A percentile compares a stretch with the other conserved stretches of the same genome.
Conservation (phyloP, 192 early-diverging fungal species). For the Coemansia sp. region DNA sequence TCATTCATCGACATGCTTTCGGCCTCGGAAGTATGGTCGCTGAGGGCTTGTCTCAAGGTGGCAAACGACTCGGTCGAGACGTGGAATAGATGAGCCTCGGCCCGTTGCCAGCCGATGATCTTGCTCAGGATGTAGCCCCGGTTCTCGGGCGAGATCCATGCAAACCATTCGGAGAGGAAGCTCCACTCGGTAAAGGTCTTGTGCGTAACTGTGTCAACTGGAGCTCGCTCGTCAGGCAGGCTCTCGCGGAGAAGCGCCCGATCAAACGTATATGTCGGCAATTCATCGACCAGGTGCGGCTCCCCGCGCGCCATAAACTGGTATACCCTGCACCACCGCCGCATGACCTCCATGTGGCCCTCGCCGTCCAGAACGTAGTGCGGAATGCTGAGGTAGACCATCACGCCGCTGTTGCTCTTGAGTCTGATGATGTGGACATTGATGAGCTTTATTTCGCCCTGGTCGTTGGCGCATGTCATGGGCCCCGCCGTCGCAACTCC, state of each 20-base stretch:
- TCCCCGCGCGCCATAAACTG: slow-evolving; percentile 5
- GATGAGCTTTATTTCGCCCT: slow-evolving; percentile 33
- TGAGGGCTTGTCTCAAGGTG: slow-evolving; percentile 9
- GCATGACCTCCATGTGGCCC: slow-evolving; percentile 27
- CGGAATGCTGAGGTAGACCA: slow-evolving; percentile 36
- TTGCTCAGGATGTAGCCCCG: slow-evolving; percentile 28
- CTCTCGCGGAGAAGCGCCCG: slow-evolving; percentile 3
- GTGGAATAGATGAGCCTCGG: slow-evolving; percentile 39
- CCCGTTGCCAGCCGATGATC: slow-evolving; percentile 20
- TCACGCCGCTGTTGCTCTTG: slow-evolving; percentile 28
- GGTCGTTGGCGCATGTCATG: slow-evolving; percentile 7
- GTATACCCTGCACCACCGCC: slow-evolving; percentile 29
- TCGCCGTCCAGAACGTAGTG: slow-evolving; percentile 34
- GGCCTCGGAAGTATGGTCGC: slow-evolving; percentile 7
- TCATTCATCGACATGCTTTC: slow-evolving; percentile 17
- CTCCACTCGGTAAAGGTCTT: slow-evolving; percentile 11
- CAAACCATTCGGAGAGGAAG: slow-evolving; percentile 25
- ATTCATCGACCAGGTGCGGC: not conserved
- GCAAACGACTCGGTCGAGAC: slow-evolving; percentile 19
- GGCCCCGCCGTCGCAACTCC: slow-evolving; percentile 33
- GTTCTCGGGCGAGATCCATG: slow-evolving; percentile 34
- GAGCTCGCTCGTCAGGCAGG: slow-evolving; percentile 25
- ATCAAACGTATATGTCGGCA: slow-evolving; percentile 17
- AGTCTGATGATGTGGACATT: slow-evolving; percentile 39
- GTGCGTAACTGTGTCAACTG: slow-evolving; percentile 13